phyloP scores from a whole-genome alignment of 768 basidiomycete species.

The Hericium erinaceus region DNA sequence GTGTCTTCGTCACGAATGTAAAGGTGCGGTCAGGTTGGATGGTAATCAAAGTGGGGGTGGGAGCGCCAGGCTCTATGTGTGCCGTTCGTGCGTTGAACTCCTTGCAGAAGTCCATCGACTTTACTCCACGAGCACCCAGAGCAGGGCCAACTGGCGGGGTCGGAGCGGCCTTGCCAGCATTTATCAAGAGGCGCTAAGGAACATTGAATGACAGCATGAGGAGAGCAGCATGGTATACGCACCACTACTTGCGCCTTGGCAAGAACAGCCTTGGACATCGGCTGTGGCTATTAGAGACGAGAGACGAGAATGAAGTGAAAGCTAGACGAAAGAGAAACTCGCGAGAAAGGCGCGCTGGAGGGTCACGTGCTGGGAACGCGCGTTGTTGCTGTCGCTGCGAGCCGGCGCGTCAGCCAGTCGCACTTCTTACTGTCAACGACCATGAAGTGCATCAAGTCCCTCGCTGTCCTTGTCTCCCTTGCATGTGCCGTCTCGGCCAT shows the following conservation, averaged over 20 bases:
- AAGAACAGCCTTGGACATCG: constrained; percentile 62
- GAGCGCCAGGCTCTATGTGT: constrained; percentile 75
- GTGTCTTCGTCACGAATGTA: constrained; percentile 86
- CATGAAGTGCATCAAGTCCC: constrained; percentile 41
- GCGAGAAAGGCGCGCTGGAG: neutral
- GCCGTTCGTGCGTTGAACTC: constrained; percentile 98
- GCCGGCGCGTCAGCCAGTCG: neutral
- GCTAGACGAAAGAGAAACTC: neutral
- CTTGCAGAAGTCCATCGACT: constrained; percentile 99
- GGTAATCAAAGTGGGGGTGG: constrained; percentile 86
- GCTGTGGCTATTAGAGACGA: neutral
- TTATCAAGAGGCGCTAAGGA: constrained; percentile 70
- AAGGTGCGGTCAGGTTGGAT: constrained; percentile 95
- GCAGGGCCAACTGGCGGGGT: constrained; percentile 96
- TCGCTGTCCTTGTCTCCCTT: constrained; percentile 34
- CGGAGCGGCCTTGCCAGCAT: constrained; percentile 92
- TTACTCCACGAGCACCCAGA: constrained; percentile 94
- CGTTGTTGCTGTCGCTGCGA: neutral
- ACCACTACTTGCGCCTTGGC: constrained; percentile 72
- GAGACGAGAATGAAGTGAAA: neutral
- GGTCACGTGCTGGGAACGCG: neutral
- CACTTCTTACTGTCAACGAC: constrained; percentile 1
- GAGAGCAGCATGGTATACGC: constrained; percentile 22
- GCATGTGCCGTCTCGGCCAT: constrained; percentile 33
- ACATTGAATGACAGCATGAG: constrained; percentile 3